phyloP scores from a whole-genome alignment of 805 yeast species.

The Ogataea neopini region DNA sequence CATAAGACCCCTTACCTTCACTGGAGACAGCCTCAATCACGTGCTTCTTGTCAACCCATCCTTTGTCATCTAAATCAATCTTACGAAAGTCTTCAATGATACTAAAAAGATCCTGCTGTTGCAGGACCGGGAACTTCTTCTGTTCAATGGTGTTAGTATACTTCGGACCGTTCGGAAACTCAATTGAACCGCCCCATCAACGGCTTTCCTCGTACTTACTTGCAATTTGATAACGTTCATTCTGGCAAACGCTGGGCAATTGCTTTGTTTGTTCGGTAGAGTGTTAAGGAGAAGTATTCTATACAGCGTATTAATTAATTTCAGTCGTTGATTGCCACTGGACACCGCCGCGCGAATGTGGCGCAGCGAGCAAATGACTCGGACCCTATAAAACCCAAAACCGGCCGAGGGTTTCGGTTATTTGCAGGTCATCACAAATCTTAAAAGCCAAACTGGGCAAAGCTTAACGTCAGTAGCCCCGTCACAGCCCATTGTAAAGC shows the following conservation, averaged over 20 bases:
- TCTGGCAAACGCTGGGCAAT: background rate
- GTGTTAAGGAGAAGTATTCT: no score
- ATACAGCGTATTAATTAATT: conserved; percentile 5
- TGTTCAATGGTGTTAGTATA: conserved; percentile 25
- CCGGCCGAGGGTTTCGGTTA: no score
- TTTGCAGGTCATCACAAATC: no score
- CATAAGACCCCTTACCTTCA: conserved; percentile 81
- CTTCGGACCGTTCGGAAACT: background rate
- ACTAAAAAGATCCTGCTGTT: conserved; percentile 82
- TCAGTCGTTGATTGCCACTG: conserved; percentile 1
- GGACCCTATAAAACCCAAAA: no score
- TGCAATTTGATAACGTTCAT: conserved; percentile 70
- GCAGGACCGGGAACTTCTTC: conserved; percentile 83
- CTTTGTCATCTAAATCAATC: conserved; percentile 88
- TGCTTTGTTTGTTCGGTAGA: background rate
- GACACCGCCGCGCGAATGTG: conserved; percentile 2
- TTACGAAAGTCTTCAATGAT: conserved; percentile 84
- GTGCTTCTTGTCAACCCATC: conserved; percentile 90
- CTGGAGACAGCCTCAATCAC: conserved; percentile 82
- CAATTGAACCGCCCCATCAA: background rate
- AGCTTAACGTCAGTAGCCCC: no score
- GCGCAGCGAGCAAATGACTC: background rate
- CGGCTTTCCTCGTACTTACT: conserved; percentile 39
- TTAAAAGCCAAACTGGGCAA: no score
- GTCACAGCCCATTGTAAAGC: no score